Base-by-base conservation (phyloP, 257 asterid species). In the Solanum virginianum region DNA sequence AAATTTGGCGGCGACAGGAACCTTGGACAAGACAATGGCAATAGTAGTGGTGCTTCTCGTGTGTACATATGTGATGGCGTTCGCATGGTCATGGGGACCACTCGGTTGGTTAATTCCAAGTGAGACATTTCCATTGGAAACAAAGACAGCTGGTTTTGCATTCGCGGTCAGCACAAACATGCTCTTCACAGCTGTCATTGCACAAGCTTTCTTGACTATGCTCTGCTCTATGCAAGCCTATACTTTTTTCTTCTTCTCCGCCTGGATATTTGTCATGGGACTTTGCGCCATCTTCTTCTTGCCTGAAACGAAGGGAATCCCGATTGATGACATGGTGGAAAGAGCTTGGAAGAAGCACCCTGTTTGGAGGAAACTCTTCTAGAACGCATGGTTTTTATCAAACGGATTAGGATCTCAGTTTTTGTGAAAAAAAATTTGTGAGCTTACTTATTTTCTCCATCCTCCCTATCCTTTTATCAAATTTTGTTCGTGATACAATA, bases 51-150 rank as follows among this genome's bases (percentile, higher is more conserved):
- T 94, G 32, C 53, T 89, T 16, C 87, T 94, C 1, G 92, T 93
- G 51, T 93, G 98, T 81, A 10, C 87, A 4, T 94, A 80, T n/a
- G 98, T 94, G 45, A 92, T 93, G 96, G 80, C 93, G 4, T 94
- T 94, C 57, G 96, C 98, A 3, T 93, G 98, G 98, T 94, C 98
- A 4, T 94, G 96, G 97, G 97, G 98, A 0, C 98, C 97, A 0
- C 89, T 94, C 57, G 96, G 97, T 0, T 94, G 98, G 98, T 62
- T 93, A 14, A 89, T 94, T 9, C 97, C 98, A 0, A 91, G 95
- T 26, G 98, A 94, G 82, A 89, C 91, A 5, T 93, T 90, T 89
- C 98, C 98, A 0, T 1, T 94, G 43, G 98, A 94, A 88, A 93
- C 95, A 0, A 84, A 94, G 77, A 89, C 97, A 0, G 91, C 97